Conservation (phyloP, 2,329 filamentous ascomycete species). For the Pseudogymnoascus sp. region DNA sequence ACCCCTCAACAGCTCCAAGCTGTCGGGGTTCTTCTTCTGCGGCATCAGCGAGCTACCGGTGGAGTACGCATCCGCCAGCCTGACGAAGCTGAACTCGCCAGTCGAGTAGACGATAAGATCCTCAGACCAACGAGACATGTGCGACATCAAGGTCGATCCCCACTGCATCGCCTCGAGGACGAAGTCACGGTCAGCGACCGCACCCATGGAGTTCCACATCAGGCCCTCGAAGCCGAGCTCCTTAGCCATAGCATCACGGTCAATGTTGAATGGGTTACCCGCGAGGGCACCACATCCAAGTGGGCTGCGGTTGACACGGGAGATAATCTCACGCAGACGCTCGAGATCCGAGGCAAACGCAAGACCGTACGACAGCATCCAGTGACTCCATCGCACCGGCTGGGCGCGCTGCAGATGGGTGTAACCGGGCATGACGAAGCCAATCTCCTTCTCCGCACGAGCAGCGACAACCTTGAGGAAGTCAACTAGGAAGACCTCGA, state of each 20-base stretch:
- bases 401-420: constrained; percentile 73
- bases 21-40: constrained; percentile 78
- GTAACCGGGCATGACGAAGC: constrained; percentile 74
- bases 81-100: constrained; percentile 68
- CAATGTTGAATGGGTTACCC: constrained; percentile 75
- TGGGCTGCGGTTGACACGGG: constrained; percentile 56
- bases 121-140: constrained; percentile 74
- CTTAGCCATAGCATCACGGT: constrained; percentile 67
- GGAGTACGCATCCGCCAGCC: constrained; percentile 69
- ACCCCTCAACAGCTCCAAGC: constrained; percentile 65
- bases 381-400: constrained; percentile 71
- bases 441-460: constrained; percentile 64
- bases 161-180: constrained; percentile 75
- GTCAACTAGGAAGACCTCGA: constrained; percentile 59
- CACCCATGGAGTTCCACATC: constrained; percentile 69
- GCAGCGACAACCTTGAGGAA: constrained; percentile 59
- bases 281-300: constrained; percentile 48
- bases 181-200: constrained; percentile 72
- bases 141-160: constrained; percentile 68
- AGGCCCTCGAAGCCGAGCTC: constrained; percentile 74
- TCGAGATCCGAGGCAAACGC: constrained; percentile 65
- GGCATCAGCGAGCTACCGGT: constrained; percentile 74
- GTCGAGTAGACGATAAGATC: constrained; percentile 79
- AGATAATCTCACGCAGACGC: constrained; percentile 61
- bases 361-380: constrained; percentile 64